A percentile compares a stretch with the other conserved stretches of the same genome.
Conservation (phyloP, 2,329 filamentous ascomycete genomes). For the Hypoxylon sp. region DNA sequence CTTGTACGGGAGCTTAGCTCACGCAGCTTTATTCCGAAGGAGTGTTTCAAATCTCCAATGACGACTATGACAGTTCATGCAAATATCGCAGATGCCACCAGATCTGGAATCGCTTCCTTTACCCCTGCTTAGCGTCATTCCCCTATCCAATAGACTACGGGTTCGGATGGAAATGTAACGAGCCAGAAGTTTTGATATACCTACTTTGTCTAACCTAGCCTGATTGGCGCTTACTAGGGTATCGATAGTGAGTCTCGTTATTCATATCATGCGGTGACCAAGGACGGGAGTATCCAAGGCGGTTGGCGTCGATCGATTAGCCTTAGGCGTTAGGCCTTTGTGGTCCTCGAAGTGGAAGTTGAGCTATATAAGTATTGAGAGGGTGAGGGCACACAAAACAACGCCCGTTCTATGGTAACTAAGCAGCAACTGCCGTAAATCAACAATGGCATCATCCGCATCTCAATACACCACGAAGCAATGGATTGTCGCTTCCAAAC, state of each 20-base stretch:
- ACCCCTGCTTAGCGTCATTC: background rate
- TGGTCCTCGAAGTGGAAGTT: background rate
- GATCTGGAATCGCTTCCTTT: background rate
- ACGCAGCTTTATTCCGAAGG: background rate
- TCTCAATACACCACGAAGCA: constrained; percentile 47
- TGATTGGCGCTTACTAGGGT: no score
- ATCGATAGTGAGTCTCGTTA: background rate
- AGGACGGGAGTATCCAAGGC: background rate
- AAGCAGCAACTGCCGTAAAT: background rate
- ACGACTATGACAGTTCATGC: background rate
- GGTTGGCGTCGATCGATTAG: background rate
- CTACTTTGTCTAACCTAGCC: background rate
- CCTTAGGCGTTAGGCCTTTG: background rate
- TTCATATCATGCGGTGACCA: background rate
- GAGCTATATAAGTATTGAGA: constrained; percentile 18
- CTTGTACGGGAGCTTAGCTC: background rate
- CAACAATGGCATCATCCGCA: constrained; percentile 28
- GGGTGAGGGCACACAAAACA: constrained; percentile 2
- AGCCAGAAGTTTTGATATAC: background rate
- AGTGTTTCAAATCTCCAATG: background rate
- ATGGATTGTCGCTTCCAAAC: constrained; percentile 49
- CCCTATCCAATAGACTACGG: background rate
- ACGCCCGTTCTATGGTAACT: background rate
- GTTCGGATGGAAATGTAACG: background rate
- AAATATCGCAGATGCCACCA: background rate